Conservation (phyloP, 73 alveolate genomes). For the Diophrys appendiculata region DNA sequence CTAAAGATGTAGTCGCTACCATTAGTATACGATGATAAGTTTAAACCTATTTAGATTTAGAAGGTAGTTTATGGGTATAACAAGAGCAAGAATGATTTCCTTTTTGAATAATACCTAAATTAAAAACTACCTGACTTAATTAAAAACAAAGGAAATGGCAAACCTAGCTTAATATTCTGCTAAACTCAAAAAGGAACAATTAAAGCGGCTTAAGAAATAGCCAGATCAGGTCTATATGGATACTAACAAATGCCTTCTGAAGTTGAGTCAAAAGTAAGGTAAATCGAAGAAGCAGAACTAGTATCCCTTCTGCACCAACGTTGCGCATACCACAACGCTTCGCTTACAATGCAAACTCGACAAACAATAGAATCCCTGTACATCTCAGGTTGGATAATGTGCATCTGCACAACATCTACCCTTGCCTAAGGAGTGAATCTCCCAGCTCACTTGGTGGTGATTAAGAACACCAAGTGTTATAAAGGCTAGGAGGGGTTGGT, state of each 20-base stretch:
- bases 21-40: conserved; percentile 63
- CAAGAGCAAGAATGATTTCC: conserved; percentile 60
- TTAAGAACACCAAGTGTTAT: conserved; percentile 77
- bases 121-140: conserved; percentile 60
- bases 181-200: conserved; percentile 76
- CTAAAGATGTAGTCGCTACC: conserved; percentile 86
- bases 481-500: conserved; percentile 75
- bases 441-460: conserved; percentile 85
- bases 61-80: conserved; percentile 66
- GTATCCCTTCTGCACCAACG: no score
- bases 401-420: conserved; percentile 81
- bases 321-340: no score
- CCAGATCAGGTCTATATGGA: no score
- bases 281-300: no score
- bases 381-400: conserved; percentile 51
- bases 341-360: no score
- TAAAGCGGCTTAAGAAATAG: conserved; percentile 48
- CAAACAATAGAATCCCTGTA: no score
- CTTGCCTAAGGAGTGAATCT: conserved; percentile 84
- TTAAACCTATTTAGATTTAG: conserved; percentile 62
- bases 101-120: conserved; percentile 71
- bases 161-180: conserved; percentile 80
- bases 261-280: no score
- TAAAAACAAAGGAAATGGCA: conserved; percentile 73
- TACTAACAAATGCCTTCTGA: no score